Percentiles rank a stretch among this genome's conserved stretches.
Conservation (phyloP, 192 early-diverging fungal species). For the Coemansia sp. region DNA sequence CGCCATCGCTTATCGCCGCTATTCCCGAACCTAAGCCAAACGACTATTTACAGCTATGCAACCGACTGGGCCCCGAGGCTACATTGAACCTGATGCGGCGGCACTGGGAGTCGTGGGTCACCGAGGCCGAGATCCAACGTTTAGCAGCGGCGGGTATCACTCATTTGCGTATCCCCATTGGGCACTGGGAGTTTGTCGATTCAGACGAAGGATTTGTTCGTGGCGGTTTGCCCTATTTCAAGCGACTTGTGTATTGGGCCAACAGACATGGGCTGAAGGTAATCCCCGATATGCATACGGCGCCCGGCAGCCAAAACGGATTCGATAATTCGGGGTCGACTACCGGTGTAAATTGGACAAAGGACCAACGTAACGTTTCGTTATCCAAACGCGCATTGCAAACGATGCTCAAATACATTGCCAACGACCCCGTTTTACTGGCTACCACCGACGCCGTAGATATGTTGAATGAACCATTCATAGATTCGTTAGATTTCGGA, state of each 20-base stretch:
- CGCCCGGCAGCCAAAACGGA: conserved; percentile 64
- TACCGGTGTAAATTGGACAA: conserved; percentile 55
- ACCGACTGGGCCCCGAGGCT: conserved; percentile 50
- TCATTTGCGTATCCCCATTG: conserved; percentile 62
- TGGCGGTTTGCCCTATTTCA: conserved; percentile 51
- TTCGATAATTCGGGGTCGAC: conserved; percentile 60
- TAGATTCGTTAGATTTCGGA: conserved; percentile 44
- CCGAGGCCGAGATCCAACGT: conserved; percentile 55
- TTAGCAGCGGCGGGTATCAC: conserved; percentile 56
- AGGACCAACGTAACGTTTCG: conserved; percentile 48
- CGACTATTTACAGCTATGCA: conserved; percentile 55
- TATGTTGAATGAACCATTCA: conserved; percentile 52
- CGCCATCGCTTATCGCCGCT: conserved; percentile 43
- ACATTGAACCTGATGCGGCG: conserved; percentile 31
- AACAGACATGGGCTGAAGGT: conserved; percentile 57
- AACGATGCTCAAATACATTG: conserved; percentile 60
- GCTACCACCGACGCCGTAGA: conserved; percentile 47
- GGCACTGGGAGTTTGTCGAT: conserved; percentile 64
- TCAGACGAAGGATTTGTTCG: conserved; percentile 56
- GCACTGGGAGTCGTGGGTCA: conserved; percentile 64
- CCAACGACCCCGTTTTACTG: conserved; percentile 41
- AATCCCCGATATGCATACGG: conserved; percentile 62
- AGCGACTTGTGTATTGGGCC: conserved; percentile 58
- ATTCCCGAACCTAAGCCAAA: conserved; percentile 54
- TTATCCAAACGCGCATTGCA: conserved; percentile 58